Evolutionary conservation across 1,284 basidiomycete species (phyloP), one percentile per base, ranked within the genome.

Genomic region (Papiliotrema laurentii): DNA sequence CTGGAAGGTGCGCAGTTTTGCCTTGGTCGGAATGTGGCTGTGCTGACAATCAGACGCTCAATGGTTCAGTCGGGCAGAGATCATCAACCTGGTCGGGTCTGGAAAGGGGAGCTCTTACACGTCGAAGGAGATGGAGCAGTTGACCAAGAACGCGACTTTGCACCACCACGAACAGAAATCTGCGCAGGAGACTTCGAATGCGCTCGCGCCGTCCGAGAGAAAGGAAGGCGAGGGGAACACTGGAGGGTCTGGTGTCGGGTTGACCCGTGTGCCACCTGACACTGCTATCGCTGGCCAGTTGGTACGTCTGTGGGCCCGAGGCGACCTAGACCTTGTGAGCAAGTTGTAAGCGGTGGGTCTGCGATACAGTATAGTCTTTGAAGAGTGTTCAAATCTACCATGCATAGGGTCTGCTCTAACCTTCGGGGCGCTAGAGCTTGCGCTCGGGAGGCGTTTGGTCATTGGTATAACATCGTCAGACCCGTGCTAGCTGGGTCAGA

Each of bases 51-150:
- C 40, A 89, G 91, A 97, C 64, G 92, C 90, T 0, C 80, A 81
- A 49, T 98, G 88, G 85, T 97, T 85, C 73, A 84, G 85, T 7
- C 82, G 87, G 26, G 83, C 91, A 60, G 78, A 91, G 22, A 72
- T 83, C 75, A 0, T 82, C 24, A 47, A 46, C 10, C 45, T 89
- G 7, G 75, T 96, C 31, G 69, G 76, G 21, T 79, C 83, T 57
- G 70, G 74, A 4, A 71, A 76, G 2, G 84, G 84, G 2, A 81
- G 79, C 9, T 76, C 72, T 33, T 78, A 87, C 45, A 74, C 77
- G 11, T 64, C 71, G 16, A 70, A 77, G n/a, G 86, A 89, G 54
- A 77, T 82, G 54, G 80, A 80, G 61, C 77, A 79, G 58, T 69
- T 85, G 48, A 77, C 79, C 22, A 77, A 79, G 24, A 73, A 69